Evolutionary conservation across 768 basidiomycete species (phyloP).

Genomic region (Mrakia gelida): DNA sequence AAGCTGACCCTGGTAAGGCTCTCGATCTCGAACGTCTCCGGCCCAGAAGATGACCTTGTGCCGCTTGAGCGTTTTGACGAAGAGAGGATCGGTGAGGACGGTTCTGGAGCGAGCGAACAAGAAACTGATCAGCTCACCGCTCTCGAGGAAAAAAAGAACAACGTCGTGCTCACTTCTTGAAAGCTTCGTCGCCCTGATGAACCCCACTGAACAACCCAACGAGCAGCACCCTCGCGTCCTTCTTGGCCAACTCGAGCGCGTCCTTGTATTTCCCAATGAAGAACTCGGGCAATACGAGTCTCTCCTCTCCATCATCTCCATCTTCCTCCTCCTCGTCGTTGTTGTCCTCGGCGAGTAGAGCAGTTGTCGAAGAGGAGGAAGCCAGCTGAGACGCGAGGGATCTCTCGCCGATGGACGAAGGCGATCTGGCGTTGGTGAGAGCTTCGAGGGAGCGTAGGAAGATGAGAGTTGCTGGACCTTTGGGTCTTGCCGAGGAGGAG

Average conservation of each 20-base stretch:
- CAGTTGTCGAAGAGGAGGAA: constrained; percentile 39
- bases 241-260: constrained; percentile 64
- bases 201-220: constrained; percentile 80
- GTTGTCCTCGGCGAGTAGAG: neutral
- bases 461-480: constrained; percentile 16
- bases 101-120: constrained; percentile 47
- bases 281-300: constrained; percentile 64
- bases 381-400: constrained; percentile 42
- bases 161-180: constrained; percentile 61
- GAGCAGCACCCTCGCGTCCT: constrained; percentile 68
- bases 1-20: constrained; percentile 65
- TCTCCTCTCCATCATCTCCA: constrained; percentile 36
- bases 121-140: neutral
- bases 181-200: constrained; percentile 81
- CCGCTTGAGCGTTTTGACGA: constrained; percentile 65
- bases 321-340: neutral
- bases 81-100: constrained; percentile 67
- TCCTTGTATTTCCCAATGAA: constrained; percentile 74
- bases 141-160: neutral
- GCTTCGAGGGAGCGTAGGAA: constrained; percentile 25
- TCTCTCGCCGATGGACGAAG: constrained; percentile 20
- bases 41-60: constrained; percentile 85
- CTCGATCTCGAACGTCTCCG: constrained; percentile 76
- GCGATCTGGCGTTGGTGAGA: constrained; percentile 28
- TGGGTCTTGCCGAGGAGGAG: neutral